These are phyloP conservation scores for Tulasnella calospora DNA, from an alignment of 768 basidiomycete genomes.

Conservation along the genomic window DNA sequence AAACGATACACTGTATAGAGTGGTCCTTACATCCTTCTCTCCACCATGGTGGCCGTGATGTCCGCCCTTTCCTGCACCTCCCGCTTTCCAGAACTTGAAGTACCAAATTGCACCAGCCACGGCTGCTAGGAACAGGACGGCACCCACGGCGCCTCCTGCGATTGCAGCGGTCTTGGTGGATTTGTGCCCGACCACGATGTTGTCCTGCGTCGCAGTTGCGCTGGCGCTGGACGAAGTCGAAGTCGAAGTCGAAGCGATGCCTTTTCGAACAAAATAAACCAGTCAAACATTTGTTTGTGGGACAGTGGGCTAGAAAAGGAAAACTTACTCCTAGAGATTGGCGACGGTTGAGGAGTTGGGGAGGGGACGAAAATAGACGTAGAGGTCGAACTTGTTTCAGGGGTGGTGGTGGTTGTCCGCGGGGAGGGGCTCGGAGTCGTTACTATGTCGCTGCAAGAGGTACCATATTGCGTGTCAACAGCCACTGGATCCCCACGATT, in stretches of 20 bases:
- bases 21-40: neutral
- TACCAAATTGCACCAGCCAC: neutral
- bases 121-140: neutral
- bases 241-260: too few relatives aligned
- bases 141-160: neutral
- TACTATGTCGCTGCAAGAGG: neutral
- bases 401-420: neutral
- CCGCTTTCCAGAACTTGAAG: constrained; percentile 1
- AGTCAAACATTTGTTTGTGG: too few relatives aligned
- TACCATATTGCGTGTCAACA: neutral
- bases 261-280: neutral
- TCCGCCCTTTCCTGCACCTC: neutral
- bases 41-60: neutral
- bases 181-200: neutral
- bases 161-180: neutral
- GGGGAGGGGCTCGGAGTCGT: neutral
- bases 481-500: neutral
- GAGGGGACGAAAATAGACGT: neutral
- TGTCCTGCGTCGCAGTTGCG: neutral
- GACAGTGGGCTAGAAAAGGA: too few relatives aligned
- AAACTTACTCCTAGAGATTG: neutral
- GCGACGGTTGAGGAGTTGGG: neutral
- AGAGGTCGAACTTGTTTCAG: neutral
- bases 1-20: too few relatives aligned
- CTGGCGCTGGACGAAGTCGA: neutral